phyloP scores from a whole-genome alignment of 192 early-diverging fungal species.

The Dimargaris cristalligena region DNA sequence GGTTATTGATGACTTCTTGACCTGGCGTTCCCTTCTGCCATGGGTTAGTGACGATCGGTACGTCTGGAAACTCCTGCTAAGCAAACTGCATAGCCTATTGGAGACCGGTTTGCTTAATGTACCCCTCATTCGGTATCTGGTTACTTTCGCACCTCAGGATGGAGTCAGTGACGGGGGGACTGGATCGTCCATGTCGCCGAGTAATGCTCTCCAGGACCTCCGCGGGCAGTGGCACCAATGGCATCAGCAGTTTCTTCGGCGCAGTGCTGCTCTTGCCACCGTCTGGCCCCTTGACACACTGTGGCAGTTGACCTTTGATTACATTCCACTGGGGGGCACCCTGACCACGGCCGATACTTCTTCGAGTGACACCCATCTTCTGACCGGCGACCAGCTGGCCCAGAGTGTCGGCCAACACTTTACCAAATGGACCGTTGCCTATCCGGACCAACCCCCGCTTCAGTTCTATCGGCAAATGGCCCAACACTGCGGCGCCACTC shows the following conservation, averaged over 20 bases:
- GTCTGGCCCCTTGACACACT: background rate
- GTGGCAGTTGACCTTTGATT: background rate
- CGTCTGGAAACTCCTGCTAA: background rate
- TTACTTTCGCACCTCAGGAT: background rate
- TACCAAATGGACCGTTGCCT: background rate
- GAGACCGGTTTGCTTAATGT: background rate
- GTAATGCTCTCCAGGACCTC: background rate
- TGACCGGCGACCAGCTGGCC: background rate
- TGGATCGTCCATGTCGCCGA: no score
- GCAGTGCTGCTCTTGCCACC: background rate
- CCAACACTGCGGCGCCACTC: background rate
- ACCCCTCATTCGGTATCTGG: background rate
- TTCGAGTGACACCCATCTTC: background rate
- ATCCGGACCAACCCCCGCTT: background rate
- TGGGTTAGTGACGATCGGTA: background rate
- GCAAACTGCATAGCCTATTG: background rate
- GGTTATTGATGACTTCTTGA: slow-evolving; percentile 2
- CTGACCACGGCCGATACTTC: background rate
- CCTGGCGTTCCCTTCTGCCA: background rate
- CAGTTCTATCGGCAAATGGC: background rate
- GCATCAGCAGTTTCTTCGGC: background rate
- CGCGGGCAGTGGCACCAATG: slow-evolving; percentile 7
- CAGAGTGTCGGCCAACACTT: background rate
- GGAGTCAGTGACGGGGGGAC: background rate
- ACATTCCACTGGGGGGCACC: background rate